These are phyloP conservation scores for Hypomyces rosellus DNA, from an alignment of 2,329 filamentous ascomycete genomes.

Conservation along the genomic window DNA sequence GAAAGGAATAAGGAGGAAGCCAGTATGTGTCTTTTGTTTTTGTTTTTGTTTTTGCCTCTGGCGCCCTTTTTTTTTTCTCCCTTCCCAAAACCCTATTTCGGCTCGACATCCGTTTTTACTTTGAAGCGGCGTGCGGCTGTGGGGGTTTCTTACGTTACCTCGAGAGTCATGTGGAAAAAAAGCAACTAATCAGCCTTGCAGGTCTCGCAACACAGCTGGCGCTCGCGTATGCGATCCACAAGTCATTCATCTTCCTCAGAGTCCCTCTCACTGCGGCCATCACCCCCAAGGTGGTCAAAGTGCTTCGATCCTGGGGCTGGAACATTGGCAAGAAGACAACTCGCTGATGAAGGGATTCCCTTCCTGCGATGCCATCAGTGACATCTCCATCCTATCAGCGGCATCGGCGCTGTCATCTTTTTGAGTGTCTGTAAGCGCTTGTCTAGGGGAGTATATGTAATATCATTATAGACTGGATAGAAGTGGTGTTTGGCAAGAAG, in stretches of 20 bases:
- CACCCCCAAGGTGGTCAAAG: slow-evolving; percentile 90
- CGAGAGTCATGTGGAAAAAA: too few species aligned
- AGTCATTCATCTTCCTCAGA: slow-evolving; percentile 94
- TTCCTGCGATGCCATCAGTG: too few species aligned
- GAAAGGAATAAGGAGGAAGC: slow-evolving; percentile 57
- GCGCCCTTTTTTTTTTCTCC: background rate
- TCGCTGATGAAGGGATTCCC: slow-evolving; percentile 1
- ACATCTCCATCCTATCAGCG: too few species aligned
- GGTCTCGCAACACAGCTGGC: slow-evolving; percentile 75
- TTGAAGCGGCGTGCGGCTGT: background rate
- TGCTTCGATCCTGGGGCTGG: slow-evolving; percentile 83
- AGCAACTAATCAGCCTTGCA: slow-evolving; percentile 27
- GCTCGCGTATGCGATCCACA: slow-evolving; percentile 94
- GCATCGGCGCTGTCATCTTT: too few species aligned
- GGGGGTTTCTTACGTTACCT: background rate
- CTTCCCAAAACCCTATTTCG: background rate
- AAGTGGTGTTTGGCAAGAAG: too few species aligned
- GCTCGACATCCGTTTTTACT: background rate
- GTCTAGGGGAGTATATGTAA: too few species aligned
- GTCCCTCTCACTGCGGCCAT: slow-evolving; percentile 87
- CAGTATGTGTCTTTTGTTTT: slow-evolving; percentile 52
- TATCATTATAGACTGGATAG: too few species aligned
- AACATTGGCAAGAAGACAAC: slow-evolving; percentile 72
- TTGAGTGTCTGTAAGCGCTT: too few species aligned
- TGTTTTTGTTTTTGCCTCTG: background rate